These are phyloP conservation scores for Ophiocordyceps unilateralis DNA, from an alignment of 2,329 filamentous ascomycete genomes.

Conservation along the genomic window DNA sequence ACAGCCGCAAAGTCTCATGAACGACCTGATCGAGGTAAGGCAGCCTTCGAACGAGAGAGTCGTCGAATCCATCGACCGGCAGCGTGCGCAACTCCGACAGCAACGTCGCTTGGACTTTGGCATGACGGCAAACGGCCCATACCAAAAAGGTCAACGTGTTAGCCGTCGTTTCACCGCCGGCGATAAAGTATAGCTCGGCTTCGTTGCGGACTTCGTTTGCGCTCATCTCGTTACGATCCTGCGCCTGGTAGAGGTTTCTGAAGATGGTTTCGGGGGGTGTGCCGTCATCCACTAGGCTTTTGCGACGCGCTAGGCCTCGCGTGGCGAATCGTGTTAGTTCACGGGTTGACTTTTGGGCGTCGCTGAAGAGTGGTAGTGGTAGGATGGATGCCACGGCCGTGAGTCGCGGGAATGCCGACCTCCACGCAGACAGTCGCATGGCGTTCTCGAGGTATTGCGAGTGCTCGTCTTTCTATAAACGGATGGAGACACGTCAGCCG, in stretches of 20 bases:
- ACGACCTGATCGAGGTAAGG: constrained; percentile 24
- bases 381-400: constrained; percentile 7
- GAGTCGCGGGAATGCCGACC: constrained; percentile 12
- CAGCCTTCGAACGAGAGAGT: constrained; percentile 9
- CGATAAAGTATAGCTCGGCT: constrained; percentile 24
- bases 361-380: constrained; percentile 8
- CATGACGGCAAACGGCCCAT: constrained; percentile 17
- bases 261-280: constrained; percentile 16
- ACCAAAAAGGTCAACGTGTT: constrained; percentile 27
- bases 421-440: constrained; percentile 7
- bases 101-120: constrained; percentile 13
- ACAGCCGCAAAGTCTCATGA: constrained; percentile 26
- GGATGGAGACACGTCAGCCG: no score
- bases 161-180: constrained; percentile 31
- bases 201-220: constrained; percentile 3
- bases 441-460: constrained; percentile 18
- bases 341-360: not conserved
- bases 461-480: constrained; percentile 17
- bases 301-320: constrained; percentile 12
- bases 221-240: constrained; percentile 10
- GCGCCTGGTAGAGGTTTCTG: constrained; percentile 16
- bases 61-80: constrained; percentile 8
- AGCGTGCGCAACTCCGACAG: constrained; percentile 17
- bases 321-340: constrained; percentile 9
- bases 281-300: constrained; percentile 6